These are phyloP conservation scores for Vitis riparia DNA, from an alignment of 164 flowering plant genomes.

Conservation along the genomic window DNA sequence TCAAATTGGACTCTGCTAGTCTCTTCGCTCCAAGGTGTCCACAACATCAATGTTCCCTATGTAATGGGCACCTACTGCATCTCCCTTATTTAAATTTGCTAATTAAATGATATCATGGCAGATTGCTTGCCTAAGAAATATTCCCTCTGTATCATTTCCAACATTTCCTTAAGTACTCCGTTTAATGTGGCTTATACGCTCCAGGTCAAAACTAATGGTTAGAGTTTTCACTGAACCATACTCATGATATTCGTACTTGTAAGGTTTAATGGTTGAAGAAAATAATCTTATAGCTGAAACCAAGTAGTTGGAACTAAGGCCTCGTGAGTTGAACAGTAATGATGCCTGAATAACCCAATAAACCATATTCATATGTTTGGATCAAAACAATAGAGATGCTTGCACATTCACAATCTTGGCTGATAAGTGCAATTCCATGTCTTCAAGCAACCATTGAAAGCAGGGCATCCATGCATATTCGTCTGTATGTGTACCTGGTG, in stretches of 20 bases:
- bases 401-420: too few species aligned
- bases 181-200: background rate
- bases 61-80: slow-evolving; percentile 2
- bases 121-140: background rate
- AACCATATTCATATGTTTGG: too few species aligned
- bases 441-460: too few species aligned
- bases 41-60: background rate
- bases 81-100: background rate
- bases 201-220: background rate
- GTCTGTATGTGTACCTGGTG: too few species aligned
- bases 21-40: background rate
- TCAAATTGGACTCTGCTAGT: background rate
- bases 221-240: too few species aligned
- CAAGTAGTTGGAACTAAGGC: too few species aligned
- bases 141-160: background rate
- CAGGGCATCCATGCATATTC: too few species aligned
- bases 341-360: too few species aligned
- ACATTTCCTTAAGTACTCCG: background rate
- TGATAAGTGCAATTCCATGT: too few species aligned
- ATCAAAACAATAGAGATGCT: too few species aligned
- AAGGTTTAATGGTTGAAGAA: background rate
- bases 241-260: background rate
- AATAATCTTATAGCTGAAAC: too few species aligned
- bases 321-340: too few species aligned
- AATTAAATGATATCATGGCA: background rate